Conservation (phyloP, 352 stramenopile genomes). For the Pythium oligandrum region DNA sequence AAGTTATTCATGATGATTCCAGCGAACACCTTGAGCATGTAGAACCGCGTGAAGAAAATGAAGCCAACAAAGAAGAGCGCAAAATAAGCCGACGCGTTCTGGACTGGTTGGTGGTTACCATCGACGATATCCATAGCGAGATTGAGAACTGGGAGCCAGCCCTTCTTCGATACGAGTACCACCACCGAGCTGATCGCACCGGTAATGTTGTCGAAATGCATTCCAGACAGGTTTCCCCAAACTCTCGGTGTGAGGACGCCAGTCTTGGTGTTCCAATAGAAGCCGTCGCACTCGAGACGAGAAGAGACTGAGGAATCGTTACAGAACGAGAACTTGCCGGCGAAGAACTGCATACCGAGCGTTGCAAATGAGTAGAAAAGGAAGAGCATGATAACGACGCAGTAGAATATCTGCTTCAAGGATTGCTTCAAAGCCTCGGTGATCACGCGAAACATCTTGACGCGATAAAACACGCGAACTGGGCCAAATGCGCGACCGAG, state of each 20-base stretch:
- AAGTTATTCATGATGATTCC: constrained; percentile 89
- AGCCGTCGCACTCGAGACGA: constrained; percentile 44
- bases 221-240: constrained; percentile 68
- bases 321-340: constrained; percentile 74
- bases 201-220: constrained; percentile 84
- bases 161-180: constrained; percentile 83
- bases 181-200: constrained; percentile 73
- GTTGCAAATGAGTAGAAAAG: constrained; percentile 83
- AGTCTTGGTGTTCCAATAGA: constrained; percentile 53
- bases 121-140: constrained; percentile 78
- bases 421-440: constrained; percentile 76
- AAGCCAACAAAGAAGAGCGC: constrained; percentile 79
- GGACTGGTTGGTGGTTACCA: constrained; percentile 55
- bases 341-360: constrained; percentile 84
- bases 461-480: constrained; percentile 81
- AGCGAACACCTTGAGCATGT: constrained; percentile 69
- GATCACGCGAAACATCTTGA: constrained; percentile 84
- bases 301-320: constrained; percentile 59
- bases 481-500: constrained; percentile 75
- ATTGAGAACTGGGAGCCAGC: constrained; percentile 80
- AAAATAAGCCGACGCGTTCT: constrained; percentile 75
- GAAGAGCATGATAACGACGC: constrained; percentile 70
- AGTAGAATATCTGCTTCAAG: constrained; percentile 74
- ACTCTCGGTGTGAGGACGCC: constrained; percentile 64
- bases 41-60: constrained; percentile 79